phyloP scores from a whole-genome alignment of 2,329 filamentous ascomycete genomes.

The Exophiala mesophila region DNA sequence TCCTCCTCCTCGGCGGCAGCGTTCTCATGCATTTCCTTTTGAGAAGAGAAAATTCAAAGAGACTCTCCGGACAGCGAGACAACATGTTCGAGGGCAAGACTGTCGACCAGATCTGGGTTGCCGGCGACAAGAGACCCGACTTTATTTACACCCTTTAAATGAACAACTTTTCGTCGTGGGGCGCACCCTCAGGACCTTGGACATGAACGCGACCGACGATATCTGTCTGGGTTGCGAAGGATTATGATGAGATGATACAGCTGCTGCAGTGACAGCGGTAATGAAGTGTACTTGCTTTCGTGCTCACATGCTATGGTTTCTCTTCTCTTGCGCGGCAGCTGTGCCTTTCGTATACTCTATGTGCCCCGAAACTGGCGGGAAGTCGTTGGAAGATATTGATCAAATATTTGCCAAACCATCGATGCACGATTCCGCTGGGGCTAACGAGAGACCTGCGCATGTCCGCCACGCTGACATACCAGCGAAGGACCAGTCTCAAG shows the following conservation, averaged over 20 bases:
- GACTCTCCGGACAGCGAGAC: slow-evolving; percentile 9
- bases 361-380: slow-evolving; percentile 22
- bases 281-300: too few relatives aligned
- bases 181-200: too few relatives aligned
- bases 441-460: neutral
- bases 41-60: slow-evolving; percentile 9
- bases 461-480: too few relatives aligned
- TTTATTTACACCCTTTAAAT: slow-evolving; percentile 15
- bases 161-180: too few relatives aligned
- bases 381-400: slow-evolving; percentile 20
- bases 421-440: neutral
- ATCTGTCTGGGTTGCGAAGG: too few relatives aligned
- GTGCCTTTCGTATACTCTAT: slow-evolving; percentile 20
- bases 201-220: too few relatives aligned
- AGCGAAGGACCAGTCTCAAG: too few relatives aligned
- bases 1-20: slow-evolving; percentile 63
- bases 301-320: too few relatives aligned
- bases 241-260: too few relatives aligned
- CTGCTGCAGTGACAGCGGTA: too few relatives aligned
- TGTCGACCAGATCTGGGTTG: slow-evolving; percentile 12
- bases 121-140: slow-evolving; percentile 14
- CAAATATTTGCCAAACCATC: neutral
- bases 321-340: slow-evolving; percentile 29
- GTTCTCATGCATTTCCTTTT: slow-evolving; percentile 14
- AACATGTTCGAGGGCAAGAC: slow-evolving; percentile 14